Conservation (phyloP, 495 filamentous ascomycete species). For the Penicillium crystallinum region DNA sequence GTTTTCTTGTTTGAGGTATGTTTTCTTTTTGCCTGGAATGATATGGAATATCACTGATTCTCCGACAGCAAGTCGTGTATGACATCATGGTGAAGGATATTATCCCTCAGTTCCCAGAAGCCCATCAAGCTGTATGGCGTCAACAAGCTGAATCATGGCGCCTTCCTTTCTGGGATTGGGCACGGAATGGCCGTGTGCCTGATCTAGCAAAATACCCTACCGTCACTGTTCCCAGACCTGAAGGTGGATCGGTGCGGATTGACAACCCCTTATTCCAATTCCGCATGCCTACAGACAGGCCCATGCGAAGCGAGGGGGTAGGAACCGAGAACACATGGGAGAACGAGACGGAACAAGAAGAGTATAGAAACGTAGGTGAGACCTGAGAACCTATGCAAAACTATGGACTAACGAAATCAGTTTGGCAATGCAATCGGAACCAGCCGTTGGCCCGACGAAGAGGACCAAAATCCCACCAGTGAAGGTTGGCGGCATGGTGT, state of each 20-base stretch:
- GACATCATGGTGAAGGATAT: constrained; percentile 23
- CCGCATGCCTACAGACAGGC: constrained; percentile 5
- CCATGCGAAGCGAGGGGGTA: constrained; percentile 4
- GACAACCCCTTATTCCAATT: constrained; percentile 28
- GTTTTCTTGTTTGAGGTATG: constrained; percentile 40
- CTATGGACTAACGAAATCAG: background rate
- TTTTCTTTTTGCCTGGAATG: background rate
- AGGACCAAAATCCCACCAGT: constrained; percentile 2
- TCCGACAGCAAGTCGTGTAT: constrained; percentile 20
- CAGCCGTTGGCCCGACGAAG: constrained; percentile 7
- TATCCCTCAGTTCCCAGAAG: constrained; percentile 20
- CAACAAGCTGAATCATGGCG: constrained; percentile 46
- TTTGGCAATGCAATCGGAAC: constrained; percentile 8
- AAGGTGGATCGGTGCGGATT: constrained; percentile 13
- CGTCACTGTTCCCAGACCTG: constrained; percentile 23
- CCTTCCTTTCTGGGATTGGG: constrained; percentile 57
- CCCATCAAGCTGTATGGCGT: constrained; percentile 18
- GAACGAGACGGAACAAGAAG: constrained; percentile 23
- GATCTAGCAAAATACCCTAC: constrained; percentile 23
- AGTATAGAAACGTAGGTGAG: constrained; percentile 20
- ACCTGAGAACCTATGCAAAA: too few species aligned
- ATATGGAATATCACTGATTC: background rate
- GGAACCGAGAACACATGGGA: constrained; percentile 7
- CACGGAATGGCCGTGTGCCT: constrained; percentile 32
- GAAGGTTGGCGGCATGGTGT: constrained; percentile 8